These are phyloP conservation scores for Epichloe baconii DNA, from an alignment of 2,329 filamentous ascomycete genomes.

Conservation along the genomic window DNA sequence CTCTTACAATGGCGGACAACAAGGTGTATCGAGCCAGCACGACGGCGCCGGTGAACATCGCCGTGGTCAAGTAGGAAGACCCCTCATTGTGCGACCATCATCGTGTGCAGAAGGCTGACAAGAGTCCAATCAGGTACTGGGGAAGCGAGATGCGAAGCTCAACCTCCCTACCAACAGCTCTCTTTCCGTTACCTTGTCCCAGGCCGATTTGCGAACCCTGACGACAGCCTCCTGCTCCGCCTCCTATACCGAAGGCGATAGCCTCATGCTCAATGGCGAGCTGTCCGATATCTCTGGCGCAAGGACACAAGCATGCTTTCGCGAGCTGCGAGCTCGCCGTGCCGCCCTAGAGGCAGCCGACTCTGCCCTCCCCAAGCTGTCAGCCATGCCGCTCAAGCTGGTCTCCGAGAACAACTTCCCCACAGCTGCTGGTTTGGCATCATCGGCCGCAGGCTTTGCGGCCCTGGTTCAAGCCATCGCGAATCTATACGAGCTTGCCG, in stretches of 20 bases:
- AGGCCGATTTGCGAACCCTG: slow-evolving; percentile 84
- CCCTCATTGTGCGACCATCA: background rate
- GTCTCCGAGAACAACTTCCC: slow-evolving; percentile 99
- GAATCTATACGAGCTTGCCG: slow-evolving; percentile 75
- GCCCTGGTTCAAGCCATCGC: slow-evolving; percentile 75
- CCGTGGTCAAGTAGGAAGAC: slow-evolving; percentile 73
- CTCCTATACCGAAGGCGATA: slow-evolving; percentile 51
- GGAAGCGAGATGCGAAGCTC: slow-evolving; percentile 84
- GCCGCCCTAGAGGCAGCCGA: slow-evolving; percentile 60
- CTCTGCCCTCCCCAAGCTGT: slow-evolving; percentile 68
- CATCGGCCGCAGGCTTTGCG: slow-evolving; percentile 56
- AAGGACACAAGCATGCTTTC: slow-evolving; percentile 88
- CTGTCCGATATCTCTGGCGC: slow-evolving; percentile 75
- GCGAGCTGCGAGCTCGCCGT: slow-evolving; percentile 68
- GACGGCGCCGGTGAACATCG: slow-evolving; percentile 95
- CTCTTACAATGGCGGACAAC: slow-evolving; percentile 30
- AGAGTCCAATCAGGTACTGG: slow-evolving; percentile 51
- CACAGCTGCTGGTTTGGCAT: slow-evolving; percentile 80
- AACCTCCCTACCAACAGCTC: slow-evolving; percentile 98
- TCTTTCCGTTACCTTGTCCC: slow-evolving; percentile 89
- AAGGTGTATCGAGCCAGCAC: slow-evolving; percentile 83
- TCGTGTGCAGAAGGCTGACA: background rate
- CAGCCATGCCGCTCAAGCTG: slow-evolving; percentile 63
- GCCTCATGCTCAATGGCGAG: slow-evolving; percentile 72
- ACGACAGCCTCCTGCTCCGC: slow-evolving; percentile 87